A percentile compares a stretch with the other conserved stretches of the same genome.
phyloP scores from a whole-genome alignment of 768 basidiomycete species.

The Asterophora parasitica region DNA sequence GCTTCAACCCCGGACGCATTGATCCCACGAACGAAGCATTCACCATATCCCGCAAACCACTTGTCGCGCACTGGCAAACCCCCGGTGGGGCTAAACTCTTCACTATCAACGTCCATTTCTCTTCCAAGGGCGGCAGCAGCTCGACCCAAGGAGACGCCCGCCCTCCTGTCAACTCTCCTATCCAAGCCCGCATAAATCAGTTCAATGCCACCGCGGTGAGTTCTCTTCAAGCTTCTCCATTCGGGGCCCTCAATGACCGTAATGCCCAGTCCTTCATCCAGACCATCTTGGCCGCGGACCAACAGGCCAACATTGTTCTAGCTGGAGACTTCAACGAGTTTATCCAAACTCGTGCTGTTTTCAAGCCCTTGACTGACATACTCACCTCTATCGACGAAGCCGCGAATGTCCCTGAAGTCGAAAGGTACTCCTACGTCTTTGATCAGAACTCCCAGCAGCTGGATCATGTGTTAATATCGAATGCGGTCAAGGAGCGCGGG shows the following conservation, averaged over 20 bases:
- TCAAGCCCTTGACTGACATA: constrained; percentile 35
- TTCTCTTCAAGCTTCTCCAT: constrained; percentile 2
- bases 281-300: constrained; percentile 36
- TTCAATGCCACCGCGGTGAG: constrained; percentile 47
- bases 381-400: constrained; percentile 49
- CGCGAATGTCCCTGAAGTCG: constrained; percentile 40
- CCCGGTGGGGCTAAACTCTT: constrained; percentile 40
- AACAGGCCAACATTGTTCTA: constrained; percentile 44
- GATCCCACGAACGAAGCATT: constrained; percentile 53
- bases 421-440: constrained; percentile 59
- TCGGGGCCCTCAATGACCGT: no score
- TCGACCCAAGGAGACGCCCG: constrained; percentile 52
- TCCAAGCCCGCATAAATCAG: constrained; percentile 45
- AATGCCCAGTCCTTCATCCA: constrained; percentile 42
- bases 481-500: constrained; percentile 36
- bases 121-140: constrained; percentile 53
- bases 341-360: constrained; percentile 48
- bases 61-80: constrained; percentile 54
- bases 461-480: constrained; percentile 53
- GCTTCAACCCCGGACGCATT: constrained; percentile 60
- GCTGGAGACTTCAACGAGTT: constrained; percentile 65
- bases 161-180: constrained; percentile 51
- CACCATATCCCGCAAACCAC: constrained; percentile 54
- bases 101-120: constrained; percentile 57
- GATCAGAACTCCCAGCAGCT: constrained; percentile 56